A percentile compares a stretch with the other conserved stretches of the same genome.
Conservation (phyloP, 2,329 filamentous ascomycete species). For the Balansia obtecta region DNA sequence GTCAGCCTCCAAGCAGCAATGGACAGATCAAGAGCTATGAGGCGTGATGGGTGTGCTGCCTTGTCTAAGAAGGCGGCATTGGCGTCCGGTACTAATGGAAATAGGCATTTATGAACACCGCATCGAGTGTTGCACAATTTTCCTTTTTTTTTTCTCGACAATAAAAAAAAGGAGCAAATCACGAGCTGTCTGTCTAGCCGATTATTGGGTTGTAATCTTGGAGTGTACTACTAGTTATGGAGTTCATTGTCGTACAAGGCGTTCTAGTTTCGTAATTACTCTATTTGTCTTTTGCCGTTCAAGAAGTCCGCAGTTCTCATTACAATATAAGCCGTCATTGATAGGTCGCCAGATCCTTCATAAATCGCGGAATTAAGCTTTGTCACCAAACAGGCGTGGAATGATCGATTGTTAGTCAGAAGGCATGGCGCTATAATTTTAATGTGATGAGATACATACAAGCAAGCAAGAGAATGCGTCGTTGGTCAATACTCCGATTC, state of each 20-base stretch:
- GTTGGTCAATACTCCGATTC: too few species aligned
- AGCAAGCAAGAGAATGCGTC: too few species aligned
- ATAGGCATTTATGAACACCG: neutral
- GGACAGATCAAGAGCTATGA: constrained; percentile 47
- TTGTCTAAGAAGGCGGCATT: neutral
- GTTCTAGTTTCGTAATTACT: neutral
- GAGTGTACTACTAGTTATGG: constrained; percentile 2
- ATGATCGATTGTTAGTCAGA: too few species aligned
- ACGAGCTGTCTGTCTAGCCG: neutral
- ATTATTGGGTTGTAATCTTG: neutral
- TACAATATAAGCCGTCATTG: too few species aligned
- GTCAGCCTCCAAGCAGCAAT: constrained; percentile 43
- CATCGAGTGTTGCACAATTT: neutral
- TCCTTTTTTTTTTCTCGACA: neutral
- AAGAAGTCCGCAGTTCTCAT: too few species aligned
- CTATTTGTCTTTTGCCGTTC: neutral
- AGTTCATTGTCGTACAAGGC: constrained; percentile 3
- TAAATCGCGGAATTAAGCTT: too few species aligned
- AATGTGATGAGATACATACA: too few species aligned
- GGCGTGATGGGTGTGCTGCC: constrained; percentile 22
- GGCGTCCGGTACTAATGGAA: neutral
- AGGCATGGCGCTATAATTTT: too few species aligned
- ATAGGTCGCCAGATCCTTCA: too few species aligned
- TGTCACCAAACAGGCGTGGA: too few species aligned
- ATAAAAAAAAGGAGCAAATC: neutral